These are phyloP conservation scores for Yamadazyma endophytica DNA, from an alignment of 805 yeast species.

Conservation along the genomic window DNA sequence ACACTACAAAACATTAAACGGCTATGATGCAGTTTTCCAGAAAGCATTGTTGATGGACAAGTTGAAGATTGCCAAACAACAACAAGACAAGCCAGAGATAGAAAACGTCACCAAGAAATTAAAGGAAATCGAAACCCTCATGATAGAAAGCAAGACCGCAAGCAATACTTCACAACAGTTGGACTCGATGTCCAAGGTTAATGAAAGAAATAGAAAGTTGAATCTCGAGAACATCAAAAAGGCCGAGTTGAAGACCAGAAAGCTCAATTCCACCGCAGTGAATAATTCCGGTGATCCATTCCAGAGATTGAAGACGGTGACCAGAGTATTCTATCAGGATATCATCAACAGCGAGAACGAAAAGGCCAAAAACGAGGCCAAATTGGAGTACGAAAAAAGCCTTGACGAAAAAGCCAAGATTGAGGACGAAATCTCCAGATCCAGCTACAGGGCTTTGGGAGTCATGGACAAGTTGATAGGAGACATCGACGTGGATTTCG, in stretches of 20 bases:
- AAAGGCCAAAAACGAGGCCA: conserved; percentile 53
- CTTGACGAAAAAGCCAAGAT: conserved; percentile 41
- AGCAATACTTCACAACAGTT: conserved; percentile 33
- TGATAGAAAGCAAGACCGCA: conserved; percentile 36
- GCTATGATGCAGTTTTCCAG: conserved; percentile 65
- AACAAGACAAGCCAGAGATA: conserved; percentile 34
- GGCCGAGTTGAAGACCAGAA: conserved; percentile 70
- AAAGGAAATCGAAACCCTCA: conserved; percentile 44
- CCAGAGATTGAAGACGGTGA: conserved; percentile 81
- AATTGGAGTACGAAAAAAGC: conserved; percentile 37
- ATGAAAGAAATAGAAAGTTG: conserved; percentile 78
- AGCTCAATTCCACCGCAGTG: conserved; percentile 24
- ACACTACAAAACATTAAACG: conserved; percentile 40
- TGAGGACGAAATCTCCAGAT: conserved; percentile 42
- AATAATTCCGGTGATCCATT: conserved; percentile 72
- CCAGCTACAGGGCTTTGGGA: conserved; percentile 56
- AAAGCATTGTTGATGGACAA: conserved; percentile 70
- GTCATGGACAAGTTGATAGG: conserved; percentile 50
- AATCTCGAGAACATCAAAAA: conserved; percentile 73
- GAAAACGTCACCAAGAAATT: conserved; percentile 28
- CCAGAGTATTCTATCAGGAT: conserved; percentile 72
- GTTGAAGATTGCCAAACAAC: conserved; percentile 69
- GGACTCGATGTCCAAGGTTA: conserved; percentile 63
- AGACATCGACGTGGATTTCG: conserved; percentile 39
- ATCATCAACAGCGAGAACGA: conserved; percentile 55